Base-by-base conservation (phyloP, 1,284 basidiomycete species). In the Trichosporon coremiiforme region DNA sequence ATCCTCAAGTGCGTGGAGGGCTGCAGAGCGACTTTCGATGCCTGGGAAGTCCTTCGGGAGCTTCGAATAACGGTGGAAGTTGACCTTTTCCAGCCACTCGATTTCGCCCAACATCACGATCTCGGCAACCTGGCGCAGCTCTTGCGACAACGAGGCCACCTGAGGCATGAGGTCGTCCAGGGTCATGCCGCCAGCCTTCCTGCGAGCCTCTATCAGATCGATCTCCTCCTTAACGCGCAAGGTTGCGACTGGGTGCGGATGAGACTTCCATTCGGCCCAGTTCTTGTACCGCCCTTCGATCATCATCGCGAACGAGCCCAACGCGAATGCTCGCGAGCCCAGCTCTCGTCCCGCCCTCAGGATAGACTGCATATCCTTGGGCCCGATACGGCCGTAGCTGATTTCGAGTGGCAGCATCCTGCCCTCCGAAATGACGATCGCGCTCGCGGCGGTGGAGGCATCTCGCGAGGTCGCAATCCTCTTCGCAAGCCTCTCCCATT, bases 31-130 rank as follows among this genome's bases (percentile, higher is more conserved):
- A 4, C 78, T 79, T 38, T 73, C 67, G 10, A 83, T 72, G 2
- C 70, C 55, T 0, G 78, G 65, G 4, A 75, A 67, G 45, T 53
- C 60, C 0, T 66, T 50, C 33, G 73, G 81, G 45, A 69, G 70
- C 74, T 75, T 80, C 68, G 81, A 68, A 84, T 86, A 89, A 35
- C 88, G 84, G 13, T 83, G 82, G 15, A 79, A 81, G 77, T 90
- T 89, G 71, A 87, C 80, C 60, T 82, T 77, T 17, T 84, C 78
- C 33, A 89, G 73, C 66, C 85, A 83, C 5, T 75, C 74, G 31
- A 83, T 77, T 9, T 82, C 79, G 29, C 81, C 81, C 15, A 72
- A 72, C 17, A 88, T 77, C 2, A 81, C 85, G 3, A 71, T 77
- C 6, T 80, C 73, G 36, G 83, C 82, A 0, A 86, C 82, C 4